These are phyloP conservation scores for Eremomyces bilateralis DNA, from an alignment of 495 filamentous ascomycete species.

Conservation along the genomic window DNA sequence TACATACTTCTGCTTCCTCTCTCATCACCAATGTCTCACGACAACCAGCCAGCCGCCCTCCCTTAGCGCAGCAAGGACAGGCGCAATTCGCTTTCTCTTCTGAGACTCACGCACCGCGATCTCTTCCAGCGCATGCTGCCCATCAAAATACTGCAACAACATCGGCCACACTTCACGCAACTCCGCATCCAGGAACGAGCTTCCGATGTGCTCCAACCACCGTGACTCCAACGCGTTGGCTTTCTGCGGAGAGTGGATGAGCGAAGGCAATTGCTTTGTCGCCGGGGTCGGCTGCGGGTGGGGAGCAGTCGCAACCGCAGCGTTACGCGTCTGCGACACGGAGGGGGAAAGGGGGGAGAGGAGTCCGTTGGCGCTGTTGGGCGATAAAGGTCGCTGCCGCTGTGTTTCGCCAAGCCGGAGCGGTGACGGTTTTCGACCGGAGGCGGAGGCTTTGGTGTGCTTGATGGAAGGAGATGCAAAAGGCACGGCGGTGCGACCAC, in stretches of 20 bases:
- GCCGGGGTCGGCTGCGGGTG: background rate
- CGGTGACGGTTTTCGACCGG: slow-evolving; percentile 8
- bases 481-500: slow-evolving; percentile 9
- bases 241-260: slow-evolving; percentile 32
- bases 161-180: slow-evolving; percentile 29
- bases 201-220: slow-evolving; percentile 50
- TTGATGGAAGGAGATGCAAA: slow-evolving; percentile 1
- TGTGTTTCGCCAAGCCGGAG: slow-evolving; percentile 6
- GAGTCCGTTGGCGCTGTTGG: too few relatives aligned
- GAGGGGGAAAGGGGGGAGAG: slow-evolving; percentile 5
- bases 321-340: slow-evolving; percentile 2
- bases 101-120: slow-evolving; percentile 60
- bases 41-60: slow-evolving; percentile 25
- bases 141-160: slow-evolving; percentile 67
- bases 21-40: slow-evolving; percentile 32
- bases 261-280: slow-evolving; percentile 15
- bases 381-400: too few relatives aligned
- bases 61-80: slow-evolving; percentile 38
- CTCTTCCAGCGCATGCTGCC: slow-evolving; percentile 66
- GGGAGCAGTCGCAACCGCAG: background rate
- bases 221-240: slow-evolving; percentile 40
- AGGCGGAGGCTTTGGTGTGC: slow-evolving; percentile 2
- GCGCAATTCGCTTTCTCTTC: slow-evolving; percentile 65
- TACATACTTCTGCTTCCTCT: background rate
- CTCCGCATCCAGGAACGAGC: slow-evolving; percentile 15